Percentiles rank a stretch among this genome's conserved stretches.
These are phyloP conservation scores for Daldinia grandis DNA, from an alignment of 495 filamentous ascomycete genomes.

Conservation along the genomic window DNA sequence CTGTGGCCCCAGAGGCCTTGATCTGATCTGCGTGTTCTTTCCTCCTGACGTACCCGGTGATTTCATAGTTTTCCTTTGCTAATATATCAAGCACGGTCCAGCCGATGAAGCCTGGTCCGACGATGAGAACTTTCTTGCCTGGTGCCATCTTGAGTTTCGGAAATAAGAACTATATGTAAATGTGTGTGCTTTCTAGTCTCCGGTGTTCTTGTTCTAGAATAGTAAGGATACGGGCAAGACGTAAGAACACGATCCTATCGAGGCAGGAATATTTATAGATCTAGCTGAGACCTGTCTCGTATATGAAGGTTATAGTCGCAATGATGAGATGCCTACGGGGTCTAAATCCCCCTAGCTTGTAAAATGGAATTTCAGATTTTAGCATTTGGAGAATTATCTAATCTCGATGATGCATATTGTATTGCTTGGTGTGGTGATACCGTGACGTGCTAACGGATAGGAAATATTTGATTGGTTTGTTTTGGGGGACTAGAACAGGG, in stretches of 20 bases:
- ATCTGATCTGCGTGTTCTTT: slow-evolving; percentile 38
- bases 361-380: slow-evolving; percentile 13
- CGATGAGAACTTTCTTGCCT: slow-evolving; percentile 48
- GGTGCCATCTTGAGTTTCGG: slow-evolving; percentile 19
- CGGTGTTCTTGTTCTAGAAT: neutral
- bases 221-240: neutral
- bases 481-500: neutral
- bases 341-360: neutral
- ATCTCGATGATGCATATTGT: neutral
- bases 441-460: neutral
- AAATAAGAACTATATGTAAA: no score
- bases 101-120: slow-evolving; percentile 55
- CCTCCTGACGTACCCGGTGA: slow-evolving; percentile 48
- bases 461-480: neutral
- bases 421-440: neutral
- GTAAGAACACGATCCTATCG: neutral
- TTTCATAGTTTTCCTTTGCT: slow-evolving; percentile 43
- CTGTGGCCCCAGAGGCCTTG: slow-evolving; percentile 31
- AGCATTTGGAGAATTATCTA: neutral
- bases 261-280: neutral
- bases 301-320: no score
- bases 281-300: neutral
- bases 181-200: no score
- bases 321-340: neutral
- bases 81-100: slow-evolving; percentile 51